Base-by-base conservation (phyloP, 1,284 basidiomycete genomes). In the Tetrapyrgos nigripes region DNA sequence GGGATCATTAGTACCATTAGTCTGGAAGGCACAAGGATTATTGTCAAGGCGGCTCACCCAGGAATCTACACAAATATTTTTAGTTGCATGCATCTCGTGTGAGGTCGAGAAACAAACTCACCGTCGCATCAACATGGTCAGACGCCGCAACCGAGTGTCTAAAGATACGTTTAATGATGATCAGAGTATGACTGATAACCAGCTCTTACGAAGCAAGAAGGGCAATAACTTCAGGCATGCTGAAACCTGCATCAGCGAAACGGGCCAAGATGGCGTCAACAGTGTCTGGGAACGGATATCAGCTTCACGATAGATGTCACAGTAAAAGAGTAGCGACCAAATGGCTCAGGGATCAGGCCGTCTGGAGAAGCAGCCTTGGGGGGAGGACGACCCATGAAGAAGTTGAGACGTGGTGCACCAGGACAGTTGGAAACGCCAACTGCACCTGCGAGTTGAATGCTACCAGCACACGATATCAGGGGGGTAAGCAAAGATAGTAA, bases 361-460 rank as follows among this genome's bases (percentile, higher is more conserved):
- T 78, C 73, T 14, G 76, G 78, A 24, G 79, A 70, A 9, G 78
- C 65, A 6, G 68, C 72, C 4, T 48, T 69, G 2, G 76, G 68
- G 13, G 49, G 37, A 8, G 73, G 71, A 31, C 76, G 68, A 54
- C 79, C 79, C 40, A 77, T 48, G 58, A 79, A 68, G 69, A 78
- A 77, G 26, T 72, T 55, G 13, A 79, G 70, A 8, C 70, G 70
- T 6, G 78, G 79, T 37, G 77, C 76, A 33, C 78, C 79, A 13
- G 76, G 72, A 62, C 79, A 81, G 62, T 79, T 80, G 58, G 45
- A 49, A 11, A 55, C 54, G 17, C 76, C 78, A 37, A 79, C 70
- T 19, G 77, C 76, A 47, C 73, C 74, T 23, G 77, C 77, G 53
- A 80, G 73, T 61, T 78, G 75, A 43, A 81, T 76, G 55, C 74